Evolutionary conservation across 2,329 filamentous ascomycete genomes (phyloP).

Genomic region (Botrytis aclada): DNA sequence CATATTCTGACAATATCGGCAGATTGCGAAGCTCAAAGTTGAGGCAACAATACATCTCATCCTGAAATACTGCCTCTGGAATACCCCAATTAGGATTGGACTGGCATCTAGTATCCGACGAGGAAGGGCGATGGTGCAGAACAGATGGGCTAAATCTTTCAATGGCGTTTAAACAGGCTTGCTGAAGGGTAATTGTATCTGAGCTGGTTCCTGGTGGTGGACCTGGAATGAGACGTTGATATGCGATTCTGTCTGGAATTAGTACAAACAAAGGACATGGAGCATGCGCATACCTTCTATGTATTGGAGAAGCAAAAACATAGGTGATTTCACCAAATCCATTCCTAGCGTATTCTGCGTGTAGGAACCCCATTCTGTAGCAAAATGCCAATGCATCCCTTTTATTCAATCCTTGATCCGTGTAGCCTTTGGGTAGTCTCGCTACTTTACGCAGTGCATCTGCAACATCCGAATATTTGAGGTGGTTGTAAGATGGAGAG

Average conservation of each 20-base stretch:
- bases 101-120: neutral
- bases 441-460: slow-evolving; percentile 2
- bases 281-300: neutral
- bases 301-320: slow-evolving; percentile 7
- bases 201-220: neutral
- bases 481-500: neutral
- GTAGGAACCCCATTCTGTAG: slow-evolving; percentile 3
- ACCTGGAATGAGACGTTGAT: neutral
- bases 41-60: slow-evolving; percentile 10
- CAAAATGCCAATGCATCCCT: neutral
- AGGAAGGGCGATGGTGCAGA: neutral
- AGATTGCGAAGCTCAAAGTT: neutral
- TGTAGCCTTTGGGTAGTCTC: neutral
- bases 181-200: neutral
- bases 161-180: slow-evolving; percentile 5
- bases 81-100: neutral
- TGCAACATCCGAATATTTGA: neutral
- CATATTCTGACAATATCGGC: neutral
- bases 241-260: neutral
- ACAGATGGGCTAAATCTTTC: slow-evolving; percentile 2
- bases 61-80: neutral
- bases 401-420: neutral
- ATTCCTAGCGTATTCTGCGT: neutral
- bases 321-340: neutral
- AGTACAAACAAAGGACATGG: neutral